Conservation (phyloP, 805 yeast genomes). For the Cephaloascus fragrans region DNA sequence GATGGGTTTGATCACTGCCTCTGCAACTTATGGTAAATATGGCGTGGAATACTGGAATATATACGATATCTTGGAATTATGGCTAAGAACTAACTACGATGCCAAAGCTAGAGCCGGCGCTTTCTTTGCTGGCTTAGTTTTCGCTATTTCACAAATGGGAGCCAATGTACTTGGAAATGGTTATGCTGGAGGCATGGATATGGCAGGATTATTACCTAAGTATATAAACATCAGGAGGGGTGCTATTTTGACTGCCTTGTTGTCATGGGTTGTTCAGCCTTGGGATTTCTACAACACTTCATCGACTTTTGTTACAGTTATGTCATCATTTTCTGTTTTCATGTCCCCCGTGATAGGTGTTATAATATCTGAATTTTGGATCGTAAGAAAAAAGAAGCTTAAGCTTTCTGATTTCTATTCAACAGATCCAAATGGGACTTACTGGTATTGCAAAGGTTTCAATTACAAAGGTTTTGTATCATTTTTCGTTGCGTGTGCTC, state of each 20-base stretch:
- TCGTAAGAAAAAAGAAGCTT: conserved; percentile 25
- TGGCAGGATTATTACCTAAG: conserved; percentile 35
- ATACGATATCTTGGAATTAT: conserved; percentile 23
- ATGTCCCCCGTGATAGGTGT: conserved; percentile 29
- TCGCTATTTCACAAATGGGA: conserved; percentile 21
- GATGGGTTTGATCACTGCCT: conserved; percentile 34
- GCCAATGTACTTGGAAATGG: conserved; percentile 29
- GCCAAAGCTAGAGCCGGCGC: conserved; percentile 36
- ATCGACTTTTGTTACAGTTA: conserved; percentile 19
- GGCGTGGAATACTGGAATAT: conserved; percentile 39
- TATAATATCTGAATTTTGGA: conserved; percentile 23
- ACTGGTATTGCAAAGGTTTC: conserved; percentile 31
- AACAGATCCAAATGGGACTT: conserved; percentile 18
- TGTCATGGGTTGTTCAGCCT: conserved; percentile 25
- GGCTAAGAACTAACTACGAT: conserved; percentile 28
- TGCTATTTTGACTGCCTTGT: conserved; percentile 18
- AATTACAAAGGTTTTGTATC: conserved; percentile 29
- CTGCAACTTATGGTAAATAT: conserved; percentile 27
- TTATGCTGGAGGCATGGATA: conserved; percentile 39
- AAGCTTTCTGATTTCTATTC: conserved; percentile 30
- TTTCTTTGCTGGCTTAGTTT: conserved; percentile 26
- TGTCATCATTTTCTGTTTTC: conserved; percentile 25
- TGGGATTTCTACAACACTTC: conserved; percentile 28
- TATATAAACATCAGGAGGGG: conserved; percentile 37
- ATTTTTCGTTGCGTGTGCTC: conserved; percentile 30